phyloP scores from a whole-genome alignment of 2,329 filamentous ascomycete species.

The Sporothrix brasiliensis region DNA sequence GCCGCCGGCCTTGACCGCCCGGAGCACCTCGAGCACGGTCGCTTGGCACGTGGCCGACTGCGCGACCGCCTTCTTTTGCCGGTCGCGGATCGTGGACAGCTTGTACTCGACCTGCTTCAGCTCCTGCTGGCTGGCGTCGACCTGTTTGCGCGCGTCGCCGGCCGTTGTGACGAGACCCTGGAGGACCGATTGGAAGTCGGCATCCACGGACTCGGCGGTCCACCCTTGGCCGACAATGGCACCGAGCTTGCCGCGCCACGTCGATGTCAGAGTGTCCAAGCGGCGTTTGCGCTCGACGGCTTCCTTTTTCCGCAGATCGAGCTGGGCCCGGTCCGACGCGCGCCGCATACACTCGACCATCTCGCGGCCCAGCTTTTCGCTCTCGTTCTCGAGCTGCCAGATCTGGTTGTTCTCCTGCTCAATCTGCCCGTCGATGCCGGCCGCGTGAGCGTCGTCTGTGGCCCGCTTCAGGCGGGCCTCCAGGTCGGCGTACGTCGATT shows the following conservation, averaged over 20 bases:
- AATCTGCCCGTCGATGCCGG: constrained; percentile 72
- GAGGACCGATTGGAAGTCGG: constrained; percentile 66
- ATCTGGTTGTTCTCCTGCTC: constrained; percentile 67
- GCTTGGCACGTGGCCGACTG: constrained; percentile 65
- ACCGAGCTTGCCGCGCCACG: constrained; percentile 72
- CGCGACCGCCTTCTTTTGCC: constrained; percentile 63
- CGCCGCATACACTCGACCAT: constrained; percentile 79
- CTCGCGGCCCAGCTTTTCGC: constrained; percentile 73
- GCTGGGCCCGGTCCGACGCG: constrained; percentile 78
- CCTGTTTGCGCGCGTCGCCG: constrained; percentile 66
- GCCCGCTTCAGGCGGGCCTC: constrained; percentile 63
- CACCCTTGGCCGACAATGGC: constrained; percentile 67
- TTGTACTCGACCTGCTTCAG: constrained; percentile 76
- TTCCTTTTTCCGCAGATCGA: constrained; percentile 83
- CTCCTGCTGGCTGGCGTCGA: constrained; percentile 71
- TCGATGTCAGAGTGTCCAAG: constrained; percentile 74
- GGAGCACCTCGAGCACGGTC: constrained; percentile 56
- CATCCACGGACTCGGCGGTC: constrained; percentile 70
- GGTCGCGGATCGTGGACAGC: constrained; percentile 66
- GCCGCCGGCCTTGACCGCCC: constrained; percentile 45
- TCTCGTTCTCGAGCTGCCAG: constrained; percentile 70
- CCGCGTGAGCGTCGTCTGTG: constrained; percentile 63
- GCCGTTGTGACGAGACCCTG: constrained; percentile 61
- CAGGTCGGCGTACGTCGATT: constrained; percentile 71
- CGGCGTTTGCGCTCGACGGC: constrained; percentile 71